Evolutionary conservation across 371 early-diverging fungal genomes (phyloP).

Genomic region (Smittium culicis): DNA sequence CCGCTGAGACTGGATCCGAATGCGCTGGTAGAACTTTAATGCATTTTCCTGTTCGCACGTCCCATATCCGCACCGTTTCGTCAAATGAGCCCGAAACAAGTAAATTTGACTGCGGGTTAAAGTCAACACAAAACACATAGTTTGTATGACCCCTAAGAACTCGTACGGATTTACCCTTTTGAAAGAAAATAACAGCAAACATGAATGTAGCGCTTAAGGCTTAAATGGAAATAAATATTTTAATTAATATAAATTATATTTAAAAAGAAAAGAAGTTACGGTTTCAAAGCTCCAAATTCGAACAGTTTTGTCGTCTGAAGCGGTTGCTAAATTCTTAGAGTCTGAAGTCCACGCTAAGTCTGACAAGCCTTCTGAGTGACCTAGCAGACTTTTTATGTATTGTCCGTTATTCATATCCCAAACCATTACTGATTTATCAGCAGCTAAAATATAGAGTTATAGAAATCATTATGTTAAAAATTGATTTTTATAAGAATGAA

Average conservation of each 20-base stretch:
- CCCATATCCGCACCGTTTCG: slow-evolving; percentile 94
- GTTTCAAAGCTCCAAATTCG: slow-evolving; percentile 68
- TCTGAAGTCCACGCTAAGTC: slow-evolving; percentile 93
- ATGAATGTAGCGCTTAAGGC: too few relatives aligned
- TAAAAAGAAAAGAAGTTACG: slow-evolving; percentile 5
- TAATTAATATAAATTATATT: too few relatives aligned
- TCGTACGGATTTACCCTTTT: slow-evolving; percentile 55
- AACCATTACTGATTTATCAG: slow-evolving; percentile 82
- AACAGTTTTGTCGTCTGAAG: slow-evolving; percentile 88
- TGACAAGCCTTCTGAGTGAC: slow-evolving; percentile 88
- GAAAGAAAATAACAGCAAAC: too few relatives aligned
- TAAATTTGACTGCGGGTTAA: slow-evolving; percentile 79
- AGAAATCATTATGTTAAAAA: background rate
- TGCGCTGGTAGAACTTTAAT: slow-evolving; percentile 84
- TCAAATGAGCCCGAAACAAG: slow-evolving; percentile 97
- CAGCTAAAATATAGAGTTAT: slow-evolving; percentile 37
- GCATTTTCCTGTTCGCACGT: slow-evolving; percentile 83
- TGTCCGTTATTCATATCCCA: slow-evolving; percentile 83
- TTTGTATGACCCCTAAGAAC: slow-evolving; percentile 81
- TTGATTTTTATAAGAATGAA: background rate
- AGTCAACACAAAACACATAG: slow-evolving; percentile 94
- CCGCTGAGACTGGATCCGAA: slow-evolving; percentile 89
- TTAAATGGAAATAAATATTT: too few relatives aligned
- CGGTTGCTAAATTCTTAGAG: slow-evolving; percentile 73
- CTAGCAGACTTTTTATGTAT: slow-evolving; percentile 71